Conservation (phyloP, 176 grass and related monocot species). For the Tillandsia leiboldiana region DNA sequence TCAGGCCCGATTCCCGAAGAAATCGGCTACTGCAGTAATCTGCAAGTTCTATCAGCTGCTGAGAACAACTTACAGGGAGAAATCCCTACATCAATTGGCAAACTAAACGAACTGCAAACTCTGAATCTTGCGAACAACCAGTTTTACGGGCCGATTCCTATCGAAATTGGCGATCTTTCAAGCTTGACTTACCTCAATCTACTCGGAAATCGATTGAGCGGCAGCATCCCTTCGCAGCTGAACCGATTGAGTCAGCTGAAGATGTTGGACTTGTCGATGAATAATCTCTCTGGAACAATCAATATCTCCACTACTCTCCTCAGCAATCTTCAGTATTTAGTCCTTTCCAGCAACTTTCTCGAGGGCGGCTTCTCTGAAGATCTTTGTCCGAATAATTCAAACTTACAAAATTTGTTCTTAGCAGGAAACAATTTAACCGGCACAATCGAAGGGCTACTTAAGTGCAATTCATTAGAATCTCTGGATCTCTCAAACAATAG, state of each 20-base stretch:
- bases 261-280: conserved; percentile 63
- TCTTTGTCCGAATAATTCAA: conserved; percentile 38
- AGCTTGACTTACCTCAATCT: conserved; percentile 66
- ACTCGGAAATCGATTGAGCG: conserved; percentile 61
- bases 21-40: conserved; percentile 29
- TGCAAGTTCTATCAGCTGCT: conserved; percentile 41
- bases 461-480: neutral
- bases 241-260: conserved; percentile 54
- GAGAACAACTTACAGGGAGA: conserved; percentile 46
- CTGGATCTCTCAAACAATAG: conserved; percentile 21
- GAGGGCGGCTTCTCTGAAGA: conserved; percentile 38
- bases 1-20: conserved; percentile 45
- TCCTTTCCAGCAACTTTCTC: conserved; percentile 62
- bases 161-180: conserved; percentile 36
- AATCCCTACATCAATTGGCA: conserved; percentile 47
- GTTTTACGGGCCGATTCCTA: conserved; percentile 41
- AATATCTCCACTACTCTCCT: conserved; percentile 40
- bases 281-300: conserved; percentile 56
- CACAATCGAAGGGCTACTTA: neutral
- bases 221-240: conserved; percentile 44
- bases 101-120: conserved; percentile 39
- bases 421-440: neutral
- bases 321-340: conserved; percentile 54
- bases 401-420: conserved; percentile 22
- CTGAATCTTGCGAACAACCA: conserved; percentile 62